These are phyloP conservation scores for Cladosporium velox DNA, from an alignment of 2,329 filamentous ascomycete genomes.

Conservation along the genomic window DNA sequence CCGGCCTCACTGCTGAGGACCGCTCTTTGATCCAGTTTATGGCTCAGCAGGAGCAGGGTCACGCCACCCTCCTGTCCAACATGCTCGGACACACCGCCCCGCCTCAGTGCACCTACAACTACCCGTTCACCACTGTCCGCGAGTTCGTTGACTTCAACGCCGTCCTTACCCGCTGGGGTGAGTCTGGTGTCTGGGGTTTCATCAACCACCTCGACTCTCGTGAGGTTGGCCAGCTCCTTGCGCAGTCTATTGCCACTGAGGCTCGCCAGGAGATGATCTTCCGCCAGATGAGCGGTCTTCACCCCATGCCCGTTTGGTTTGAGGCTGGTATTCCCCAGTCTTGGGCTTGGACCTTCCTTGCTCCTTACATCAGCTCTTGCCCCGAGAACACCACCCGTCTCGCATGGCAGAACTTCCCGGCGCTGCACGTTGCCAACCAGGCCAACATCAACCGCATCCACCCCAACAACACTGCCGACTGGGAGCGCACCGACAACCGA, in stretches of 20 bases:
- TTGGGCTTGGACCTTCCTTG: constrained; percentile 80
- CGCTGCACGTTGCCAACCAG: constrained; percentile 71
- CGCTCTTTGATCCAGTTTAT: constrained; percentile 73
- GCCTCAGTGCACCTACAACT: constrained; percentile 77
- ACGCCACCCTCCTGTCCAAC: constrained; percentile 75
- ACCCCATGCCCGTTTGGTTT: constrained; percentile 83
- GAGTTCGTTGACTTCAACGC: constrained; percentile 84
- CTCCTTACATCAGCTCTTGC: constrained; percentile 78
- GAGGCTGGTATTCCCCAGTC: constrained; percentile 77
- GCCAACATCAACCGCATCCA: constrained; percentile 71
- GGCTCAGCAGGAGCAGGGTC: constrained; percentile 74
- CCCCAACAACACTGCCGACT: constrained; percentile 60
- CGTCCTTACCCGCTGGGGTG: constrained; percentile 79
- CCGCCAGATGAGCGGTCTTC: constrained; percentile 76
- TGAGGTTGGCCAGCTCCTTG: constrained; percentile 69
- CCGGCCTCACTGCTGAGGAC: constrained; percentile 69
- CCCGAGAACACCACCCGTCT: constrained; percentile 72
- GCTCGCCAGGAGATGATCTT: constrained; percentile 83
- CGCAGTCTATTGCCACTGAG: constrained; percentile 76
- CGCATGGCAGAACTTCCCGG: constrained; percentile 82
- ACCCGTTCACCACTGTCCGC: constrained; percentile 71
- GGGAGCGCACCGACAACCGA: constrained; percentile 65
- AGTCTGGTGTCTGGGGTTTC: constrained; percentile 80
- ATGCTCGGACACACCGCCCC: constrained; percentile 73
- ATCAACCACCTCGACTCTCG: constrained; percentile 75